Percentiles rank a stretch among this genome's conserved stretches.
Conservation (phyloP, 306 rosid species). For the Hippophae rhamnoides region DNA sequence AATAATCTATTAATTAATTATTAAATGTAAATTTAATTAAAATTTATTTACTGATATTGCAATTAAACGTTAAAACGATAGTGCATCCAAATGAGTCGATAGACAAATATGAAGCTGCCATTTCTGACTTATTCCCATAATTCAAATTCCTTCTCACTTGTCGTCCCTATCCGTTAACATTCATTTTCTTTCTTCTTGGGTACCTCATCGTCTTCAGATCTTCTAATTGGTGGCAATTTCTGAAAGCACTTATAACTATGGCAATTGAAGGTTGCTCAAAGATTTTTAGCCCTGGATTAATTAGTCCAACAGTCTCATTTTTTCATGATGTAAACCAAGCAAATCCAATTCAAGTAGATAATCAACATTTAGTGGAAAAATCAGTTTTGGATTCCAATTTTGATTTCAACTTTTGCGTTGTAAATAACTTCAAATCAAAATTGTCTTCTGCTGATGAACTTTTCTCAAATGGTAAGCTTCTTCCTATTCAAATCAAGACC, state of each 20-base stretch:
- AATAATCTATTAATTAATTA: too few relatives aligned
- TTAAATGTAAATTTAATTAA: too few relatives aligned
- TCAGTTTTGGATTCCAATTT: conserved; percentile 46
- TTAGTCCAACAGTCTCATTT: conserved; percentile 81
- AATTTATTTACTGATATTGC: too few relatives aligned
- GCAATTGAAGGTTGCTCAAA: conserved; percentile 63
- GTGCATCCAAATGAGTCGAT: too few relatives aligned
- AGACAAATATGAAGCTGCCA: too few relatives aligned
- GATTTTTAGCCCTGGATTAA: conserved; percentile 15
- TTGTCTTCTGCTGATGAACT: conserved; percentile 86
- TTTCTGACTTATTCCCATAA: too few relatives aligned
- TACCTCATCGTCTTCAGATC: too few relatives aligned
- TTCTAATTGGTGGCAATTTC: too few relatives aligned
- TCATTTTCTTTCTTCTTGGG: too few relatives aligned
- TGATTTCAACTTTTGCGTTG: conserved; percentile 70
- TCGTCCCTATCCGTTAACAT: too few relatives aligned
- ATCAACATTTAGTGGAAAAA: conserved; percentile 32
- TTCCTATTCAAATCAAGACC: conserved; percentile 49
- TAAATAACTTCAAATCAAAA: conserved; percentile 38
- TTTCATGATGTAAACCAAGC: conserved; percentile 63
- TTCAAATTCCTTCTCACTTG: too few relatives aligned
- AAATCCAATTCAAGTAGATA: conserved; percentile 14
- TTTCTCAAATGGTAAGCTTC: conserved; percentile 76
- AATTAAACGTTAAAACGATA: too few relatives aligned
- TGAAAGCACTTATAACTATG: conserved; percentile 22